Evolutionary conservation across 2,329 filamentous ascomycete genomes (phyloP), one percentile per base, ranked within the genome.

Genomic region (Fusarium sp.): DNA sequence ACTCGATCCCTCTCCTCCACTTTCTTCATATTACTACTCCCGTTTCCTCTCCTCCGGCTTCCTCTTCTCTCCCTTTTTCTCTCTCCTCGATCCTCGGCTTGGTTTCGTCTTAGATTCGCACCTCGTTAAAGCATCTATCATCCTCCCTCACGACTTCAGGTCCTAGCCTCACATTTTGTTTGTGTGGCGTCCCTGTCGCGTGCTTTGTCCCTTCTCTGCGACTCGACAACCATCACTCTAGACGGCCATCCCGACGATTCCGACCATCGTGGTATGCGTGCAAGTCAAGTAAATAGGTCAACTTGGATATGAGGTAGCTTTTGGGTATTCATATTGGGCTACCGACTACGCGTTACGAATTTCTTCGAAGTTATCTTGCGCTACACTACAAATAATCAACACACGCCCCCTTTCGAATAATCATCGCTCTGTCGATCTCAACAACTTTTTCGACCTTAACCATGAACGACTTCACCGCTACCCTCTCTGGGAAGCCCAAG

Each of bases 401-500:
- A 57, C 52, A 47, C 44, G 16, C 39, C 58, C 48, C 56, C 60
- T 52, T 54, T 33, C 57, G 24, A 41, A 33, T 26, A 41, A 43
- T 24, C 56, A 44, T 60, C 54, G 38, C 33, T 57, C 42, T 50
- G 39, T 41, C 59, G 44, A 64, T 31, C 49, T 64, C 52, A 57
- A 57, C 57, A 63, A 41, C 42, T 16, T 62, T 37, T 21, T 47
- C 38, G 29, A 67, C 59, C 23, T 42, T 64, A 66, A 78, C 55
- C 59, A 82, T 82, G 81, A 79, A 80, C 70, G 80, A 82, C 70
- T 72, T 81, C 44, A 61, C 78, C 57, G 77, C 76, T 38, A 72
- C 80, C 47, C 64, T 79, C 13, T 76, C 80, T 64, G 77, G 79
- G 66, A 83, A 83, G 76, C 78, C 80, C 50, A 79, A 80, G 73